Conservation (phyloP, 1,139 yeast species). For the Kurtzmaniella quercitrusa region DNA sequence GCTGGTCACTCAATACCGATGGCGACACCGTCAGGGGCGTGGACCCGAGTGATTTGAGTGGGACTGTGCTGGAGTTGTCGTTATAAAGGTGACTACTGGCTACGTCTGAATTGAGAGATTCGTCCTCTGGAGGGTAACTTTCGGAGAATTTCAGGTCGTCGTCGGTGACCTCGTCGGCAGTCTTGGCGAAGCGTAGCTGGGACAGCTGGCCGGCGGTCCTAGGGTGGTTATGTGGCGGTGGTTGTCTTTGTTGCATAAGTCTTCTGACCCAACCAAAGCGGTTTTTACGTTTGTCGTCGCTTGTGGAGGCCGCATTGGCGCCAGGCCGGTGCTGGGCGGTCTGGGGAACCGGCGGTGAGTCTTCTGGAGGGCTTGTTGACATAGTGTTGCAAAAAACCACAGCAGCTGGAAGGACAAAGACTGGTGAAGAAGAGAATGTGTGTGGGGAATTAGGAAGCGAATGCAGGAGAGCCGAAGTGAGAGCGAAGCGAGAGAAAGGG, state of each 20-base stretch:
- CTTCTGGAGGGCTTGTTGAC: background rate
- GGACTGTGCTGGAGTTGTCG: slow-evolving; percentile 46
- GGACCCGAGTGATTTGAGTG: slow-evolving; percentile 48
- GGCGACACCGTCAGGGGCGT: slow-evolving; percentile 45
- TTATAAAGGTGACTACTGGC: slow-evolving; percentile 14
- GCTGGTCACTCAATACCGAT: slow-evolving; percentile 38
- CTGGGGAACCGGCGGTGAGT: background rate
- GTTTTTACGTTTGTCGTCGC: slow-evolving; percentile 18
- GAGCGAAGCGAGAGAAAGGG: background rate
- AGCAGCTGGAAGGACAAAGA: no score
- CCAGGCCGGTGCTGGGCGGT: background rate
- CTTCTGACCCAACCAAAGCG: slow-evolving; percentile 46
- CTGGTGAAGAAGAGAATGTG: background rate
- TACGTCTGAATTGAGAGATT: slow-evolving; percentile 19
- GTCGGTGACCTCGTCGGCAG: slow-evolving; percentile 3
- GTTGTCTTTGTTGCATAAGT: slow-evolving; percentile 32
- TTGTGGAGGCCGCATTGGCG: slow-evolving; percentile 1
- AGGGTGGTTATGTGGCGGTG: slow-evolving; percentile 5
- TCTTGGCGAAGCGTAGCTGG: slow-evolving; percentile 5
- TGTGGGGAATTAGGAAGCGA: background rate
- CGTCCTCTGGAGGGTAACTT: slow-evolving; percentile 4
- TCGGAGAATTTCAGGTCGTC: slow-evolving; percentile 3
- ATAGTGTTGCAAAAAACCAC: background rate
- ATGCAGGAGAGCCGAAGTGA: background rate
- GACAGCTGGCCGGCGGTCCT: slow-evolving; percentile 1